Evolutionary conservation across 768 basidiomycete species (phyloP).

Genomic region (Suillus weaverae): DNA sequence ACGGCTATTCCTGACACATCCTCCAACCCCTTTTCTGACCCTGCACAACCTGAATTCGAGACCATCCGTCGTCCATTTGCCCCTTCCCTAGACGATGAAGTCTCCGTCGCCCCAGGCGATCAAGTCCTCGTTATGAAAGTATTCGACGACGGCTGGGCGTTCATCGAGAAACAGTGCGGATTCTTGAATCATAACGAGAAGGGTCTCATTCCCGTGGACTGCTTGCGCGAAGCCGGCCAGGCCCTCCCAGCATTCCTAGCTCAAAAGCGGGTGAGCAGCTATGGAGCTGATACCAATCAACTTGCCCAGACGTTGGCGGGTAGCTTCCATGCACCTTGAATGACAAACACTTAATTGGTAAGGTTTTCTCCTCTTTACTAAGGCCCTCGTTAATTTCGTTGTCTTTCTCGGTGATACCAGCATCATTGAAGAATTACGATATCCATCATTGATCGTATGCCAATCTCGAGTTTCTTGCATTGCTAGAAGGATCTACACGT

Average conservation of each 20-base stretch:
- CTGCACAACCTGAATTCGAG: conserved; percentile 39
- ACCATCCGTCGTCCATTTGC: conserved; percentile 55
- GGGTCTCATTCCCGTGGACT: conserved; percentile 72
- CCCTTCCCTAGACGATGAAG: conserved; percentile 59
- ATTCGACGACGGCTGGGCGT: conserved; percentile 74
- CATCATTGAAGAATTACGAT: not conserved
- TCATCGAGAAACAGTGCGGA: conserved; percentile 47
- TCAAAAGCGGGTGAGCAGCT: conserved; percentile 48
- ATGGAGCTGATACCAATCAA: conserved; percentile 14
- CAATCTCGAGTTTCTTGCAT: not conserved
- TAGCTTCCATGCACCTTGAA: not conserved
- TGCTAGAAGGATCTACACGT: not conserved
- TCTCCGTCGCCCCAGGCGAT: conserved; percentile 52
- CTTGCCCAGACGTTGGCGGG: not conserved
- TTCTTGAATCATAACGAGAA: conserved; percentile 15
- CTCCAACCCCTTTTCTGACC: conserved; percentile 38
- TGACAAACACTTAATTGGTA: not conserved
- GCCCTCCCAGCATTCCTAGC: conserved; percentile 49
- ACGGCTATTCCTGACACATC: not conserved
- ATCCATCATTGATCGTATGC: not conserved
- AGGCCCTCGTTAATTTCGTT: not conserved
- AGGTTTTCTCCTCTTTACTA: not conserved
- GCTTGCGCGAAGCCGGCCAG: conserved; percentile 51
- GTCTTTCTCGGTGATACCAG: not conserved
- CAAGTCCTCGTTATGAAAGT: conserved; percentile 49